Evolutionary conservation across 2,329 filamentous ascomycete genomes (phyloP).

Genomic region (Pseudofabraea citricarpa): DNA sequence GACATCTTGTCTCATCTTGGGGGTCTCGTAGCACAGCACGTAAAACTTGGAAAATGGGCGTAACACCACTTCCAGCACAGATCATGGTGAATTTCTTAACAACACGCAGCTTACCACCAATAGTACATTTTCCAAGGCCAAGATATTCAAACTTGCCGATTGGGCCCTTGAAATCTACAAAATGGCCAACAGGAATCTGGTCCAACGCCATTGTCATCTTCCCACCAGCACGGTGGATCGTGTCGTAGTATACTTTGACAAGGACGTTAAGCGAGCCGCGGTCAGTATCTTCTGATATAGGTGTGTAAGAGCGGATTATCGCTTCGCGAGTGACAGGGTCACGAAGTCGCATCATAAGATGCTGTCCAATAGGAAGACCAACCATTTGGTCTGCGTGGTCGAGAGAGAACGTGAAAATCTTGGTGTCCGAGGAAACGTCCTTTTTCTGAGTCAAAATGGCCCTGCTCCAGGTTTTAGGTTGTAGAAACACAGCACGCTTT

Average conservation of each 20-base stretch:
- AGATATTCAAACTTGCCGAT: constrained; percentile 82
- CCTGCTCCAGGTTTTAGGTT: constrained; percentile 68
- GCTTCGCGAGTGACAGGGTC: constrained; percentile 66
- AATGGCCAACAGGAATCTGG: constrained; percentile 63
- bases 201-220: constrained; percentile 81
- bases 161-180: constrained; percentile 82
- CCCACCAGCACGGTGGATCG: constrained; percentile 54
- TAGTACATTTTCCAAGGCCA: constrained; percentile 56
- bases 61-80: constrained; percentile 83
- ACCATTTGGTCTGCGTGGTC: constrained; percentile 65
- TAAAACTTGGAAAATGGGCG: constrained; percentile 84
- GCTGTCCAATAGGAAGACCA: constrained; percentile 79
- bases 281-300: constrained; percentile 61
- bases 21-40: constrained; percentile 64
- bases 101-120: constrained; percentile 50
- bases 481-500: constrained; percentile 61
- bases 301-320: constrained; percentile 84
- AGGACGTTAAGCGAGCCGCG: constrained; percentile 68
- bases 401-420: constrained; percentile 76
- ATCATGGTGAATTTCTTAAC: constrained; percentile 78
- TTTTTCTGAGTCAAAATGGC: constrained; percentile 64
- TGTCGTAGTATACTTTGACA: constrained; percentile 75
- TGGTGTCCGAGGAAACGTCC: constrained; percentile 70
- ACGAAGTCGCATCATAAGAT: constrained; percentile 76
- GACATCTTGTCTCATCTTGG: constrained; percentile 60